Percentiles rank a stretch among this genome's conserved stretches.
Evolutionary conservation across 768 basidiomycete species (phyloP).

Genomic region (Lentinula boryana): DNA sequence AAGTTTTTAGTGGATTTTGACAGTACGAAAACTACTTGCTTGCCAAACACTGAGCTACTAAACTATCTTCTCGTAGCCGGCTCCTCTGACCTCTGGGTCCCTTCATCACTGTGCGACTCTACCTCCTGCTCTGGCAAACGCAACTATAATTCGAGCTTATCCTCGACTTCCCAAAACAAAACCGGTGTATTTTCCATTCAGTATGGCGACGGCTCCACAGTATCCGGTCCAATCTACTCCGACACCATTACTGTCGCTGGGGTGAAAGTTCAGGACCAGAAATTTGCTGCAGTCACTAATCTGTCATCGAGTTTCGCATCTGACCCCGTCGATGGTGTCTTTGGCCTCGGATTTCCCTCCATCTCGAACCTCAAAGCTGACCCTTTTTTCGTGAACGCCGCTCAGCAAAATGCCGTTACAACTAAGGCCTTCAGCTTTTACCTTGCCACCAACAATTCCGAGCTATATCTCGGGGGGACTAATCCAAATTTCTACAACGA

Average conservation of each 20-base stretch:
- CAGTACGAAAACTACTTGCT: conserved; percentile 16
- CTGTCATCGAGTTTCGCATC: conserved; percentile 22
- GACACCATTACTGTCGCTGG: conserved; percentile 20
- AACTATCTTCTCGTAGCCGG: conserved; percentile 12
- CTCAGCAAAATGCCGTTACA: conserved; percentile 22
- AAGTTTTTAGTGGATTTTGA: conserved; percentile 36
- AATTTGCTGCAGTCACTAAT: conserved; percentile 28
- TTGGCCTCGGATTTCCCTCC: conserved; percentile 30
- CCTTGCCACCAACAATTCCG: conserved; percentile 32
- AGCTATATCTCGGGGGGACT: conserved; percentile 50
- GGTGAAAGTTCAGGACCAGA: conserved; percentile 15
- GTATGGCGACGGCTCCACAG: conserved; percentile 34
- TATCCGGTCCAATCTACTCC: conserved; percentile 26
- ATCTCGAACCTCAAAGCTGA: conserved; percentile 25
- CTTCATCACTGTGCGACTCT: conserved; percentile 16
- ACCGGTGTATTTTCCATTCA: conserved; percentile 24
- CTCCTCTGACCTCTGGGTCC: conserved; percentile 29
- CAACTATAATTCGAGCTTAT: conserved; percentile 17
- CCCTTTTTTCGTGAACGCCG: conserved; percentile 36
- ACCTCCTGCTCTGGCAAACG: conserved; percentile 18
- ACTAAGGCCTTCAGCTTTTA: conserved; percentile 39
- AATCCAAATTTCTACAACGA: conserved; percentile 38
- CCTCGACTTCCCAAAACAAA: conserved; percentile 19
- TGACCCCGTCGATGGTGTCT: conserved; percentile 13
- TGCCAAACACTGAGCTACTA: not conserved